Evolutionary conservation across 331 rosid species (phyloP).

Genomic region (Erythrophleum ivorense): DNA sequence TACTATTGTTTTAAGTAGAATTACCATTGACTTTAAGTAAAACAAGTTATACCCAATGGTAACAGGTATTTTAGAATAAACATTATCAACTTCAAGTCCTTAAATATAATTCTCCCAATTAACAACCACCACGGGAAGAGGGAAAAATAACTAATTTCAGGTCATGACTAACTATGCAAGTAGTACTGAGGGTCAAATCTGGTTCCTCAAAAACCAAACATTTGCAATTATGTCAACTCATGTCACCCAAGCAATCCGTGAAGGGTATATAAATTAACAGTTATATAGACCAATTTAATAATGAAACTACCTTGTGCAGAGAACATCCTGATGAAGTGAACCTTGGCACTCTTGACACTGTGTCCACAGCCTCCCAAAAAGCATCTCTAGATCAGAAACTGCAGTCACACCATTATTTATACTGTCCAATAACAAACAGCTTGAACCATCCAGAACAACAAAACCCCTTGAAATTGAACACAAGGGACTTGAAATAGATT

Average conservation of each 20-base stretch:
- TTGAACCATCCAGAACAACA: conserved; percentile 30
- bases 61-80: too few species aligned
- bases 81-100: too few species aligned
- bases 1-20: too few species aligned
- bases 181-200: conserved; percentile 5
- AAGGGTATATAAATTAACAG: conserved; percentile 14
- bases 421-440: conserved; percentile 31
- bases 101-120: not conserved
- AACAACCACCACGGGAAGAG: conserved; percentile 12
- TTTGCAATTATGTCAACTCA: conserved; percentile 13
- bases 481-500: conserved; percentile 23
- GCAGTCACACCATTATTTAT: conserved; percentile 43
- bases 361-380: conserved; percentile 93
- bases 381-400: conserved; percentile 92
- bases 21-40: too few species aligned
- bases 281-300: conserved; percentile 19
- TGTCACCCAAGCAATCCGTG: conserved; percentile 26
- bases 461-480: conserved; percentile 30
- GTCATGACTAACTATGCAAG: conserved; percentile 8
- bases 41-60: too few species aligned
- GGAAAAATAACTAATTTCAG: not conserved
- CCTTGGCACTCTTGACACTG: conserved; percentile 99
- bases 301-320: conserved; percentile 87
- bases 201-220: conserved; percentile 12
- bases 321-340: conserved; percentile 98